Evolutionary conservation across 2,329 filamentous ascomycete species (phyloP), one percentile per base, ranked within the genome.

Genomic region (Hymenoscyphus scutula): DNA sequence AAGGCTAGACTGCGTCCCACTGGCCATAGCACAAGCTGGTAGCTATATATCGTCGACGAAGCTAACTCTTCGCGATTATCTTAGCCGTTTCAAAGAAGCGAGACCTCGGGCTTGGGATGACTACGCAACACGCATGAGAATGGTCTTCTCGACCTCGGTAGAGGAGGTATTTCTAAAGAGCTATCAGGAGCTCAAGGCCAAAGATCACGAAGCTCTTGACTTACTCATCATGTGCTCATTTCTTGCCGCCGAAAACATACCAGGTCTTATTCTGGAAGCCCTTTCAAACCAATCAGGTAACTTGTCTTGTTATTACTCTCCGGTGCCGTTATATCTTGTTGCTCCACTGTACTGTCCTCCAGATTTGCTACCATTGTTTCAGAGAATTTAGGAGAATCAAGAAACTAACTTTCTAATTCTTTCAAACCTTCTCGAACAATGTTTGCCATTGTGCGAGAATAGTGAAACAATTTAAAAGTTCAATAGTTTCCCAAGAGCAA

Each of bases 121-220:
- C 27, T 55, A 55, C 27, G 53, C 53, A 30, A 30, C 53, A 23
- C 53, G 53, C 11, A 55, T 55, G 53, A 55, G 27, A 30, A n/a
- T 55, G 25, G 30, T 55, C 7, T 55, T 55, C 17, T 55, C 53
- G 7, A 55, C 53, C 27, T 55, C 53, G 17, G 53, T 55, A n/a
- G 27, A 55, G 27, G 53, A 55, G 17, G 30, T 55, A 11, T 34
- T 55, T 55, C 17, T 29, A 10, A 55, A 27, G 7, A n/a, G 27
- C 5, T 55, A 55, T 13, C 53, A 55, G 17, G 53, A 55, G 27
- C 27, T 55, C 15, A 55, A 55, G 27, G 53, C 53, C 15, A 55
- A 55, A 29, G 53, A 55, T 15, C 53, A 30, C 27, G 27, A 55
- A 15, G 53, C 53, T 55, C 53, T 55, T n/a, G 53, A 55, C 30